Evolutionary conservation across 129 eudicot genomes (phyloP).

Genomic region (Centaurea solstitialis): DNA sequence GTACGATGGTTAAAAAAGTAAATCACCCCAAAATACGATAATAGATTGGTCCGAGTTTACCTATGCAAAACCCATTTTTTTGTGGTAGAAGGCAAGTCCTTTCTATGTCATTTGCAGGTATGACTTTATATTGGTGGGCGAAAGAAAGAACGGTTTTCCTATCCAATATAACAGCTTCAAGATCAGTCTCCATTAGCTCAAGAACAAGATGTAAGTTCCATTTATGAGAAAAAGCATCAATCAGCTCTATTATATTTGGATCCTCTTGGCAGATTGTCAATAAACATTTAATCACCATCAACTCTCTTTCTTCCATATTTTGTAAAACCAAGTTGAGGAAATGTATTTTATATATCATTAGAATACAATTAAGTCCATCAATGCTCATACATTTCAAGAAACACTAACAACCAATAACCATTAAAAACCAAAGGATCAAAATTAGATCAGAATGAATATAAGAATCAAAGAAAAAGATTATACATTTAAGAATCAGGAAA

Average conservation of each 20-base stretch:
- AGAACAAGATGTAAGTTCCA: constrained; percentile 91
- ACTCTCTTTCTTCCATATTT: no score
- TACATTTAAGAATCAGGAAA: no score
- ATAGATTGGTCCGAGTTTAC: constrained; percentile 28
- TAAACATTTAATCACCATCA: no score
- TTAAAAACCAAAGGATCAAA: no score
- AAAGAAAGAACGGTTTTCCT: constrained; percentile 84
- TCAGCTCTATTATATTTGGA: constrained; percentile 79
- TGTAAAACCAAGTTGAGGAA: no score
- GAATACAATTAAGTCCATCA: no score
- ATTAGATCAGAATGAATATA: no score
- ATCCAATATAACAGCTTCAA: constrained; percentile 95
- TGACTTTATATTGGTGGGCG: constrained; percentile 88
- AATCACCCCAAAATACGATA: not conserved
- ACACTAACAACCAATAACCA: no score
- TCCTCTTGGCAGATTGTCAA: constrained; percentile 17
- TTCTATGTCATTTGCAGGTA: constrained; percentile 87
- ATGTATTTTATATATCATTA: no score
- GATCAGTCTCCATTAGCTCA: constrained; percentile 96
- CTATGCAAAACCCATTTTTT: constrained; percentile 96
- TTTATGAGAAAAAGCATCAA: constrained; percentile 88
- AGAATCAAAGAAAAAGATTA: no score
- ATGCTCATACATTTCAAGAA: no score
- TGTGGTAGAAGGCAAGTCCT: constrained; percentile 87
- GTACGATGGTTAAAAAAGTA: not conserved